Conservation (phyloP, 2,329 filamentous ascomycete genomes). For the Penicillium nordicum region DNA sequence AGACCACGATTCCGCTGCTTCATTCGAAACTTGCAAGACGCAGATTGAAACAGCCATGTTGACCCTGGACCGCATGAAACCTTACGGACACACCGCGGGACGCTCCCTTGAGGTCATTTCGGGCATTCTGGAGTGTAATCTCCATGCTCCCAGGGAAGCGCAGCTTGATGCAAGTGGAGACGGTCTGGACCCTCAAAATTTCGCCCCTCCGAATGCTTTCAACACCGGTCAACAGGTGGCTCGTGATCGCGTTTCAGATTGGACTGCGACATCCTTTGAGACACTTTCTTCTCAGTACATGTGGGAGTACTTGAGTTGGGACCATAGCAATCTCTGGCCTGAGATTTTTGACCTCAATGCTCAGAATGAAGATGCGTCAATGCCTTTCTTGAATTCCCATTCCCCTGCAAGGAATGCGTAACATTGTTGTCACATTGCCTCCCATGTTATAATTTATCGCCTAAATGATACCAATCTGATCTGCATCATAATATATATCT, state of each 20-base stretch:
- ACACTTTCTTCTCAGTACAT: constrained; percentile 9
- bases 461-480: not conserved
- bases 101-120: constrained; percentile 13
- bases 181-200: not conserved
- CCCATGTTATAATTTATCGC: not conserved
- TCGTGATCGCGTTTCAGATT: constrained; percentile 4
- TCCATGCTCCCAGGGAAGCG: constrained; percentile 17
- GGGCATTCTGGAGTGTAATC: constrained; percentile 7
- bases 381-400: constrained; percentile 24
- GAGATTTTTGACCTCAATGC: constrained; percentile 4
- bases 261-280: constrained; percentile 6
- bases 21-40: constrained; percentile 9
- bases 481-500: not conserved
- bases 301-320: constrained; percentile 16
- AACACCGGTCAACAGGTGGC: not conserved
- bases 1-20: not conserved
- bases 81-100: constrained; percentile 12
- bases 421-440: not conserved
- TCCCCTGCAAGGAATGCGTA: constrained; percentile 30
- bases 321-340: constrained; percentile 9
- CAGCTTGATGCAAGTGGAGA: not conserved
- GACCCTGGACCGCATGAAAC: constrained; percentile 9
- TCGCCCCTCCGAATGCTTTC: not conserved
- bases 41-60: constrained; percentile 14
- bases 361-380: not conserved